Evolutionary conservation across 1,284 basidiomycete genomes (phyloP), one percentile per base, ranked within the genome.

Genomic region (Tilletia horrida): DNA sequence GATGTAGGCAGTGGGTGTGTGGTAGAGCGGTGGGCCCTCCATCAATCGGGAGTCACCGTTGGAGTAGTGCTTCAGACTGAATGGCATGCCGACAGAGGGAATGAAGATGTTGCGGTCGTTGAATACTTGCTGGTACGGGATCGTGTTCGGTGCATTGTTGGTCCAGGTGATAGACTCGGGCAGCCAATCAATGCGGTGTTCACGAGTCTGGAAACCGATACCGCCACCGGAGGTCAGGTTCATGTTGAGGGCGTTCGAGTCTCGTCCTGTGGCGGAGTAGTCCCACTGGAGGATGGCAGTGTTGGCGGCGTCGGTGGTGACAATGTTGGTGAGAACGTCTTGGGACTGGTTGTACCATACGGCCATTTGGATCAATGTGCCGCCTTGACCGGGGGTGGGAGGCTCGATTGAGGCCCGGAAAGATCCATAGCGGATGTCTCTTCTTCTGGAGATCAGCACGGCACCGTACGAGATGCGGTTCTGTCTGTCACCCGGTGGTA

Each of bases 121-220:
- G 40, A 25, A 63, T 2, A 68, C 62, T 25, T 69, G 45, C 66
- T 73, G 72, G 67, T 71, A 71, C 43, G 67, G 69, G 27, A 67
- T 73, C 7, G 68, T 63, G 63, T 73, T 72, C 45, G 50, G 13
- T 11, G 70, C 76, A n/a, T 70, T 69, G 57, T 77, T 76, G 42
- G 69, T 64, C 64, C 71, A 69, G n/a, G n/a, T 43, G 35, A 73
- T 63, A n/a, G 71, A 31, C 13, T 68, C 64, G 27, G 68, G 66
- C 25, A 75, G 63, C 77, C 77, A 78, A 62, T 77, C 77, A 55
- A 78, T 72, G 23, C 73, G 73, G 63, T 78, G 76, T 64, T 78
- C 76, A 57, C 70, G 64, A 31, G 67, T 71, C 50, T 68, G 70
- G 16, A 23, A n/a, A 3, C 69, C 68, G 45, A 66, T 71, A 11